Base-by-base conservation (phyloP, 2,329 filamentous ascomycete species). In the Colletotrichum magnum region DNA sequence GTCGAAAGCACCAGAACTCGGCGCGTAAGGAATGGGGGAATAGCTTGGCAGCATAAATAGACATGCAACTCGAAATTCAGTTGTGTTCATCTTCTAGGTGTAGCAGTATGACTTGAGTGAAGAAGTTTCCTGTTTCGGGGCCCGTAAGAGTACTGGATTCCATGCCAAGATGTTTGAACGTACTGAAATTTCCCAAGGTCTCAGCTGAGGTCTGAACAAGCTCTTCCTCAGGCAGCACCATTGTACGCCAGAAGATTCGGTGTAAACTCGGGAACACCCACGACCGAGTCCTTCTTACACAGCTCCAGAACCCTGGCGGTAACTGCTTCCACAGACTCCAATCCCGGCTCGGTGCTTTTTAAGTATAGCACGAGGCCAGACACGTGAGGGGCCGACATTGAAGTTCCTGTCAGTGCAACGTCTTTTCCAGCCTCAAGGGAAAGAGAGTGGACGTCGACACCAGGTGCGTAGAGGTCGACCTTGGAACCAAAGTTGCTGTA, bases 361-460 rank as follows among this genome's bases (percentile, higher is more conserved):
- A 91, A 76, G 74, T 90, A 90, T 9, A 87, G n/a, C 15, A 48
- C 87, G 21, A 92, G 76, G 12, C 89, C 89, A 21, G 87, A 82
- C 59, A 92, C 82, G 73, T 90, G 88, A 0, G 89, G 89, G 4
- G 84, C 81, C 2, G 89, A 86, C 89, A 90, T 90, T 24, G 85
- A 88, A 4, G 90, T 92, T 39, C 89, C 89, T 9, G 82, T 63
- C 32, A 43, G 18, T 9, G 52, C 26, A 6, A 43, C 43, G 24
- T 48, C 51, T 24, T 59, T 61, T 81, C 81, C 81, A 87, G 2
- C 87, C 76, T 52, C 51, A 7, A 57, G 28, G n/a, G 41, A 63
- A 12, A 56, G 26, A 6, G 82, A 86, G 13, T 83, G 74, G 51
- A 88, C 77, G 48, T 73, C 70, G 2, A 80, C 78, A 10, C 86